These are phyloP conservation scores for Tricholoma hemisulphureum DNA, from an alignment of 768 basidiomycete species.

Conservation along the genomic window DNA sequence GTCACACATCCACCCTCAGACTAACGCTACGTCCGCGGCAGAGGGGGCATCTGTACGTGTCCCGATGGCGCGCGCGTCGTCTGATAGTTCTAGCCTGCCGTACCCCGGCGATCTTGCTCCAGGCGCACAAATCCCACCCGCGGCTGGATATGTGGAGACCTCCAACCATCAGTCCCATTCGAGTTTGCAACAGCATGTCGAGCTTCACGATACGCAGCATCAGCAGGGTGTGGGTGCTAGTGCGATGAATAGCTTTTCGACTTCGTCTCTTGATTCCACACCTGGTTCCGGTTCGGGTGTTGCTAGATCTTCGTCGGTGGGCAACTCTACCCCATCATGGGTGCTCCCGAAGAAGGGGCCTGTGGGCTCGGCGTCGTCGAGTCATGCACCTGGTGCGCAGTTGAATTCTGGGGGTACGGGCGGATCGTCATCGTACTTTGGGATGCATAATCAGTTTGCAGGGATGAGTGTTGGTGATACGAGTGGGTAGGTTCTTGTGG, in stretches of 20 bases:
- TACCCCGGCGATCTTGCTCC: slow-evolving; percentile 19
- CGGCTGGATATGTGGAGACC: slow-evolving; percentile 8
- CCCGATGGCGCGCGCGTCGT: slow-evolving; percentile 1
- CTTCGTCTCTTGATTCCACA: slow-evolving; percentile 11
- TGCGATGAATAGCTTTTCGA: slow-evolving; percentile 7
- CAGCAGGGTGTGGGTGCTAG: slow-evolving; percentile 9
- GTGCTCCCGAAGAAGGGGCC: slow-evolving; percentile 42
- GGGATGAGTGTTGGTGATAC: slow-evolving; percentile 24
- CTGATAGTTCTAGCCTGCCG: slow-evolving; percentile 6
- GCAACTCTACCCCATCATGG: slow-evolving; percentile 39
- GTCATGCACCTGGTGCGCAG: background rate
- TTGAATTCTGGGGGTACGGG: background rate
- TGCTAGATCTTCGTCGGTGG: background rate
- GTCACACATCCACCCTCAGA: slow-evolving; percentile 16
- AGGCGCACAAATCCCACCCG: slow-evolving; percentile 1
- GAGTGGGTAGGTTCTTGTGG: background rate
- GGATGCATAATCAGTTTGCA: slow-evolving; percentile 27
- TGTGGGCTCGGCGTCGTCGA: slow-evolving; percentile 7
- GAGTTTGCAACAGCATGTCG: background rate
- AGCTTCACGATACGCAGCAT: slow-evolving; percentile 5
- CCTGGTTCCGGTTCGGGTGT: slow-evolving; percentile 9
- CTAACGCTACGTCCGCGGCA: slow-evolving; percentile 8
- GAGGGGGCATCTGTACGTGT: slow-evolving; percentile 5
- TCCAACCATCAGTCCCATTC: slow-evolving; percentile 7
- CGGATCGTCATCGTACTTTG: slow-evolving; percentile 10